These are phyloP conservation scores for Oxyria digyna DNA, from an alignment of 148 eudicot species.

Conservation along the genomic window DNA sequence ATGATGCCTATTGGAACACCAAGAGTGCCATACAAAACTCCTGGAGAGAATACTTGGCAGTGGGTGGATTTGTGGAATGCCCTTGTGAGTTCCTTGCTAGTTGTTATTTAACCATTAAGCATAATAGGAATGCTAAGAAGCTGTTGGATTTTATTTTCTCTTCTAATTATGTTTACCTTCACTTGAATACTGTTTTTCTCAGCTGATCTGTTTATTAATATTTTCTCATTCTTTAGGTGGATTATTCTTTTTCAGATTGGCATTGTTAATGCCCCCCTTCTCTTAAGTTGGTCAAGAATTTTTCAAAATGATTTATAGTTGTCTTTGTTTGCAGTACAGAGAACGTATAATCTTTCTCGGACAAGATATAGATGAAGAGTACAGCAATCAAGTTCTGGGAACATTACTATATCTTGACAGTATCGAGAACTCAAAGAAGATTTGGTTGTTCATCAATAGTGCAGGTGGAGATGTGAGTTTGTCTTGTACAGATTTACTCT, in stretches of 20 bases:
- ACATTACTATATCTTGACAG: conserved; percentile 79
- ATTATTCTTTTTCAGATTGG: neutral
- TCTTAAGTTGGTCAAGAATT: neutral
- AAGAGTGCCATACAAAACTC: conserved; percentile 58
- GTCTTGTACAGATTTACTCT: neutral
- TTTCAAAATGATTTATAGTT: neutral
- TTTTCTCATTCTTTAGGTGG: neutral
- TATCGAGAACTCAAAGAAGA: conserved; percentile 43
- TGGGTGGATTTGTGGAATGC: conserved; percentile 85
- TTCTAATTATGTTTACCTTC: neutral
- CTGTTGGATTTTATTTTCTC: neutral
- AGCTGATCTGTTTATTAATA: neutral
- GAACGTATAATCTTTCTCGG: conserved; percentile 70
- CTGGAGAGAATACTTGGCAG: conserved; percentile 63
- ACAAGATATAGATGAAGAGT: conserved; percentile 62
- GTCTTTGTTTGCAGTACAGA: conserved; percentile 44
- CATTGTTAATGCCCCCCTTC: neutral
- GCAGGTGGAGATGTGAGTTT: conserved; percentile 91
- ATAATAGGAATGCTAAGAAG: neutral
- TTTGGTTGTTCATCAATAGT: conserved; percentile 60
- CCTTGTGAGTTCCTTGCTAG: conserved; percentile 47
- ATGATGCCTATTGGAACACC: conserved; percentile 92
- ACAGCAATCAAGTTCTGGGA: conserved; percentile 66
- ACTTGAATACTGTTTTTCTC: neutral
- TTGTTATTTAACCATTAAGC: neutral